Evolutionary conservation across 2,329 filamentous ascomycete genomes (phyloP).

Genomic region (Cryphonectria japonica): DNA sequence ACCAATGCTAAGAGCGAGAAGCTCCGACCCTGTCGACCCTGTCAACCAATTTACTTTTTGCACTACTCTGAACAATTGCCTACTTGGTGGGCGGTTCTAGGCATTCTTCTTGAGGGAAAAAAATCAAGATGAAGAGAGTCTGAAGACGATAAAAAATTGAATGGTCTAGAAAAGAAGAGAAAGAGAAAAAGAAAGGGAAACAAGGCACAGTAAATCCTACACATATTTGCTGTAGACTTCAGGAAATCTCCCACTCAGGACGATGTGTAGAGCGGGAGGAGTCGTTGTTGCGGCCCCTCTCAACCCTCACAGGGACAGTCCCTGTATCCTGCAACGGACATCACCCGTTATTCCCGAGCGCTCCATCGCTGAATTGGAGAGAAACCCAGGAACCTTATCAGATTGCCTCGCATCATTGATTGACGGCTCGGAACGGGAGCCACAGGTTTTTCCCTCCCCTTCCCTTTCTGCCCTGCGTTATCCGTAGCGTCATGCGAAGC

Average conservation of each 20-base stretch:
- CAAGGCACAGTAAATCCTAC: neutral
- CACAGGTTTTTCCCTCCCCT: neutral
- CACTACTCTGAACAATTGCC: neutral
- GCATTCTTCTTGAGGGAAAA: neutral
- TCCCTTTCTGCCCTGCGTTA: neutral
- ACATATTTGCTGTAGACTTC: neutral
- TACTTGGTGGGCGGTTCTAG: neutral
- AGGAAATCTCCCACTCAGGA: neutral
- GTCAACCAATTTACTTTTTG: neutral
- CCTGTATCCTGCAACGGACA: neutral
- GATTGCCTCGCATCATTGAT: slow-evolving; percentile 4
- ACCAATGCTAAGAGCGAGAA: neutral
- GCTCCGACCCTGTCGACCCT: neutral
- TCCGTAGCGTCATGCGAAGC: slow-evolving; percentile 8
- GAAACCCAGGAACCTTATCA: neutral
- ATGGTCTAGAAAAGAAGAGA: neutral
- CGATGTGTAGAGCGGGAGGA: neutral
- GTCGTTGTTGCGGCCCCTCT: neutral
- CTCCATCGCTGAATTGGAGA: neutral
- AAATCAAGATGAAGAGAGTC: neutral
- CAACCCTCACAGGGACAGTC: neutral
- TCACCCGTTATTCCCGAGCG: neutral
- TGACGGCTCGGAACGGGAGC: slow-evolving; percentile 6
- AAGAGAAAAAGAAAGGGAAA: too few species aligned
- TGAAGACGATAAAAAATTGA: neutral